A percentile compares a stretch with the other conserved stretches of the same genome.
Conservation (phyloP, 306 rosid species). For the Sicyos edulis region DNA sequence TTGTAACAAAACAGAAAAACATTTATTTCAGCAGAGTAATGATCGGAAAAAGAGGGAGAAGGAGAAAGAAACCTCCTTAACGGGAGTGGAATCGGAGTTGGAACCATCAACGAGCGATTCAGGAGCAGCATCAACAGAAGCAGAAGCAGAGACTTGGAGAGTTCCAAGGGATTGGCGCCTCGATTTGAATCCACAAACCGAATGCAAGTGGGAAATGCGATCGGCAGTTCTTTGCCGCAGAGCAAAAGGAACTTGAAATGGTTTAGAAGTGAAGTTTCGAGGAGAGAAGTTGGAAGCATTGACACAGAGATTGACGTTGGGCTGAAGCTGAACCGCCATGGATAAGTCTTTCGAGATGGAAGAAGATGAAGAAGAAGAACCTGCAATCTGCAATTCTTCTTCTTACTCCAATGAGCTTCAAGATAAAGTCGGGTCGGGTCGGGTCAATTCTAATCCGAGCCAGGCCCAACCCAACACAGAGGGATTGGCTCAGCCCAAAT, state of each 20-base stretch:
- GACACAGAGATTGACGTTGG: slow-evolving; percentile 2
- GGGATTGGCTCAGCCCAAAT: background rate
- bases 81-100: slow-evolving; percentile 22
- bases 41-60: too few species aligned
- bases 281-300: slow-evolving; percentile 1
- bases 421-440: slow-evolving; percentile 11
- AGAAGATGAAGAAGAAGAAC: slow-evolving; percentile 13
- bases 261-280: background rate
- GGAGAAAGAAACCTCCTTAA: slow-evolving; percentile 32
- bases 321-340: slow-evolving; percentile 23
- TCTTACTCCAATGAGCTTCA: background rate
- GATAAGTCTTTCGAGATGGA: background rate
- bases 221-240: background rate
- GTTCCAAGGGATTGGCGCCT: slow-evolving; percentile 1
- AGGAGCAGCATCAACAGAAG: slow-evolving; percentile 27
- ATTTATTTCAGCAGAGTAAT: background rate
- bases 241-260: background rate
- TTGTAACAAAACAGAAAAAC: too few species aligned
- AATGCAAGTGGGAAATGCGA: background rate
- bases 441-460: too few species aligned
- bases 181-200: background rate
- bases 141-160: slow-evolving; percentile 23
- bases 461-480: background rate
- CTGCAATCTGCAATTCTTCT: too few species aligned
- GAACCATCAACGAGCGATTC: slow-evolving; percentile 25